Evolutionary conservation across 108 stramenopile genomes (phyloP), one percentile per base, ranked within the genome.

Genomic region (Pseudonitzschia multiseries): DNA sequence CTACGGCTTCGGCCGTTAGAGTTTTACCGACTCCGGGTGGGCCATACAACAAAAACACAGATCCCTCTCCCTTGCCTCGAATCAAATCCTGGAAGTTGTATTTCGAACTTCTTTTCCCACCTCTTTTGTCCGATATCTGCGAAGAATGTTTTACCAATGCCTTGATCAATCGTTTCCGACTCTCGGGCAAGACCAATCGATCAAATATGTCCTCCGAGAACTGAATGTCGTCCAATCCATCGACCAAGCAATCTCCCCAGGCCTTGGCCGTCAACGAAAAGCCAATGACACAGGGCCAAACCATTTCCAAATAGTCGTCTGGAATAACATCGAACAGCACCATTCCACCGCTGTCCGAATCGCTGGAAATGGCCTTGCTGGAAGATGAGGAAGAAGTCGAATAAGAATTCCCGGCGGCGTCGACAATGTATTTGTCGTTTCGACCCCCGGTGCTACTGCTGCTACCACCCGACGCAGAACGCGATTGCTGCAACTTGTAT

Each of bases 11-110:
- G 36, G 90, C 90, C 10, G 90, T 91, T 3, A 91, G 71, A 0
- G 90, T 91, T 65, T 91, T 91, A 0, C 90, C 90, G 24, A 64
- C 65, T 12, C 90, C 90, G 8, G 90, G 85, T 14, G 79, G 77
- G 0, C 90, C 87, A 60, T 88, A 85, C 69, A 91, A 50, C 41
- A 91, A 57, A 54, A 90, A 88, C 1, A 86, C 81, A 18, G 84
- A 72, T 26, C 88, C 89, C 73, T 83, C 82, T 32, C 82, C 82
- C 57, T 91, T 91, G 8, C 90, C 90, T 57, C 69, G 51, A 21
- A 91, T 68, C 17, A 91, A 27, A 75, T 91, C 90, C 41, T 84
- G 83, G 66, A 87, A 86, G 54, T 56, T 56, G 50, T 76, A 76
- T 17, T 69, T 52, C 8, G 4, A 48, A 1, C 12, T 14, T 5